These are phyloP conservation scores for Micromonas commoda DNA, from an alignment of 139 green algal species.

Conservation along the genomic window DNA sequence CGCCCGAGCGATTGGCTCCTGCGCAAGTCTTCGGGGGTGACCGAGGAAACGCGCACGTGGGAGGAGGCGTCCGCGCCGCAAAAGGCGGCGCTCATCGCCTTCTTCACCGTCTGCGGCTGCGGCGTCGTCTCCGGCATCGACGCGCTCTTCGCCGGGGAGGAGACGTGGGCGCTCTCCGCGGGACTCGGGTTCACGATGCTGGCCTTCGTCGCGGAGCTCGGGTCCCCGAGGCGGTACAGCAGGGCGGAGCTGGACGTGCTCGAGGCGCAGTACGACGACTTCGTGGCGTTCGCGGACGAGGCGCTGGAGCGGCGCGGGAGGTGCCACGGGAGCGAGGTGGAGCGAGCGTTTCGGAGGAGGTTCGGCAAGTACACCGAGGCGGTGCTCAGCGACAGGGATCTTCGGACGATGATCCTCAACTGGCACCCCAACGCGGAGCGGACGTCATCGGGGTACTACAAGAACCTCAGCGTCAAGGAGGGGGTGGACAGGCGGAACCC, in stretches of 20 bases:
- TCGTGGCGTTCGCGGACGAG: conserved; percentile 8
- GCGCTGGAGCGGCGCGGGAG: neutral
- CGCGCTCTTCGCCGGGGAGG: neutral
- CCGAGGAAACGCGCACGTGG: neutral
- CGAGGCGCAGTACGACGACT: conserved; percentile 20
- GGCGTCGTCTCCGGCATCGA: neutral
- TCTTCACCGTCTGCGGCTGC: neutral
- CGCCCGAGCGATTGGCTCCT: conserved; percentile 62
- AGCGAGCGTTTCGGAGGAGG: neutral
- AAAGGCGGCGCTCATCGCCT: neutral
- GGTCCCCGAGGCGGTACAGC: neutral
- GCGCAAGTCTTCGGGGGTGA: neutral
- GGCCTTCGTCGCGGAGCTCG: conserved; percentile 13
- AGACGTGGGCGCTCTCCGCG: conserved; percentile 8
- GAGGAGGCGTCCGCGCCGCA: neutral
- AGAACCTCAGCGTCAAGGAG: neutral
- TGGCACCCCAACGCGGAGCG: neutral
- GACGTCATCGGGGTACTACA: conserved; percentile 9
- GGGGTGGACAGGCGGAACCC: neutral
- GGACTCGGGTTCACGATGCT: neutral
- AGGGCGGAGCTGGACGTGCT: neutral
- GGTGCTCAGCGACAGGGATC: neutral
- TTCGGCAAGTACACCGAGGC: neutral
- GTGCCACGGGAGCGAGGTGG: conserved; percentile 12
- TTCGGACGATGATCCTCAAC: conserved; percentile 9